These are phyloP conservation scores for Miscanthus sacchariflorus DNA, from an alignment of 202 grass and related monocot genomes.

Conservation along the genomic window DNA sequence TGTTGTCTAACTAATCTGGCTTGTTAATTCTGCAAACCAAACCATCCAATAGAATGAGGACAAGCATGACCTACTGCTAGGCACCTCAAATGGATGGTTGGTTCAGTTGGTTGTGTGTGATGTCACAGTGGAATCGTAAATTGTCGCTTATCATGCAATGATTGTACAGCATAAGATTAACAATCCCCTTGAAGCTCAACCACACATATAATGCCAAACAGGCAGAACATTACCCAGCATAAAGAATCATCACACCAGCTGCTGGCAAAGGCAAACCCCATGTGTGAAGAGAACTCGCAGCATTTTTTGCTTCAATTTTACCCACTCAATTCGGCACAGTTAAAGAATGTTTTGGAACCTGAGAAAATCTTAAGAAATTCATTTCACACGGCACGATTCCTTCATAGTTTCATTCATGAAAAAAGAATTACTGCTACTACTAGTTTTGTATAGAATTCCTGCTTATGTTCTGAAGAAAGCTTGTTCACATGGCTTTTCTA, in stretches of 20 bases:
- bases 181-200: background rate
- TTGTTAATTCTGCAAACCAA: slow-evolving; percentile 18
- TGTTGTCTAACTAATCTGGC: background rate
- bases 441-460: slow-evolving; percentile 13
- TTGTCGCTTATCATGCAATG: slow-evolving; percentile 6
- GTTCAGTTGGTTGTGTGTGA: slow-evolving; percentile 14
- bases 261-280: background rate
- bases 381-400: background rate
- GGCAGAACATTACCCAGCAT: background rate
- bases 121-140: slow-evolving; percentile 35
- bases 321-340: background rate
- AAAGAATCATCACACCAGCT: slow-evolving; percentile 1
- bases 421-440: too few species aligned
- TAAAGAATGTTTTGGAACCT: background rate
- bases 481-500: background rate
- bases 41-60: slow-evolving; percentile 16
- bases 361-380: background rate
- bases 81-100: slow-evolving; percentile 8
- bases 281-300: background rate
- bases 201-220: slow-evolving; percentile 35
- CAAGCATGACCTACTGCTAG: slow-evolving; percentile 33
- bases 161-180: slow-evolving; percentile 16
- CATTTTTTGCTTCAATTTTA: background rate
- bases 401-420: background rate
- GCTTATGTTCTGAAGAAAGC: slow-evolving; percentile 28